Base-by-base conservation (phyloP, 495 filamentous ascomycete genomes). In the Staphylotrichum longicolle region DNA sequence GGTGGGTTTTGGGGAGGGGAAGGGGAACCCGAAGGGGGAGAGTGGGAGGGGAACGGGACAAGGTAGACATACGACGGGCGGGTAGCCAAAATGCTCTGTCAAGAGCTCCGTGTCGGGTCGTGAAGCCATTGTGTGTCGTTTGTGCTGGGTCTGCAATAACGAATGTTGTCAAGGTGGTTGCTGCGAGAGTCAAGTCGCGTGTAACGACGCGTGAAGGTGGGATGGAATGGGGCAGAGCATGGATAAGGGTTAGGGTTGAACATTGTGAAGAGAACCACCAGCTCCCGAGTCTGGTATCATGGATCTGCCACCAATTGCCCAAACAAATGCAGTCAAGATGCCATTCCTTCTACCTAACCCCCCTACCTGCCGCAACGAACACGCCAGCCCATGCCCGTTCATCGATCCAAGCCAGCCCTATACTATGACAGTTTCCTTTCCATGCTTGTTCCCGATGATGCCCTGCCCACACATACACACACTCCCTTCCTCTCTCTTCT, bases 51-150 rank as follows among this genome's bases (percentile, higher is more conserved):
- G 20, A 30, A 33, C 12, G 32, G 37, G 45, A 27, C 12, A 10
- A 14, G 15, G 14, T 8, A 27, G 7, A 80, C 86, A 74, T 72
- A 96, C 93, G 63, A 96, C 80, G 33, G 94, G 94, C 3, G 94
- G 93, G 68, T 96, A 96, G 63, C 90, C 89, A 68, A 98, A 88
- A 71, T 98, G 94, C 82, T 98, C 94, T 7, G 95, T 96, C 66
- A 98, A 83, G 65, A 98, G 81, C 58, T 91, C 87, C 34, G 82
- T 90, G 58, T 86, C 82, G 63, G 81, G 75, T 54, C 71, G 58
- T 14, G 73, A 69, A 52, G 75, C 76, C 81, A 86, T 86, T 55
- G 58, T 74, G 60, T n/a, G 56, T 62, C 56, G 56, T 9, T 60
- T 20, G 57, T 44, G 41, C 11, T 57, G 35, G 51, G 45, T 51